Evolutionary conservation across 2,329 filamentous ascomycete genomes (phyloP), one percentile per base, ranked within the genome.

Genomic region (Gyromitra esculenta): DNA sequence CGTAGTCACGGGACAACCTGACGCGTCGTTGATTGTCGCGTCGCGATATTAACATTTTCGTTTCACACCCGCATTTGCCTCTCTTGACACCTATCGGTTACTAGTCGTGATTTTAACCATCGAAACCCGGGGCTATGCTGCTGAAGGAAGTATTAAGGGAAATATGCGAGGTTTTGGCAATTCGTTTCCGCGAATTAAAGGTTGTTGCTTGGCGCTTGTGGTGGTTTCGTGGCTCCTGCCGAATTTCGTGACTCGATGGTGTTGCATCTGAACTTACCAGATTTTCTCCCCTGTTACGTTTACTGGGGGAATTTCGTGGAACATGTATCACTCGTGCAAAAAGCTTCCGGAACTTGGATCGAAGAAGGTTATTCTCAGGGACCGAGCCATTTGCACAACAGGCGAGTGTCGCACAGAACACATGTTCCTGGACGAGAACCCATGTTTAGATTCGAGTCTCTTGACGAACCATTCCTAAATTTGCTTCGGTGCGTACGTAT

Each of bases 341-440:
- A 65, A 50, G 25, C 60, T 37, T 37, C 21, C 8, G n/a, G 66
- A 63, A 69, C 18, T n/a, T 50, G 57, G 37, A 74, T 57, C 64
- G 48, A 70, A 70, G 64, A 70, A 65, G 66, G 65, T 75, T 75
- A 71, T 75, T 71, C 39, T 54, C 70, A 73, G 35, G 69, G 41
- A 50, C 41, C 50, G 13, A 25, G 35, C n/a, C 25, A 35, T 69
- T 37, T 39, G 18, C n/a, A 35, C 21, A 13, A 50, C 67, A 52
- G 31, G 18, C 45, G 31, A 31, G 31, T 11, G 68, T 71, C 21
- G 59, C 21, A 71, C 68, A 63, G 5, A 70, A 43, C 57, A 62
- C 9, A 43, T 54, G 41, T 39, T 21, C 54, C 18, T 70, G 18
- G 41, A 39, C 21, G 1, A 31, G 25, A n/a, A 39, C 13, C 43